These are phyloP conservation scores for Phytophthora ohioensis DNA, from an alignment of 352 stramenopile species.

Conservation along the genomic window DNA sequence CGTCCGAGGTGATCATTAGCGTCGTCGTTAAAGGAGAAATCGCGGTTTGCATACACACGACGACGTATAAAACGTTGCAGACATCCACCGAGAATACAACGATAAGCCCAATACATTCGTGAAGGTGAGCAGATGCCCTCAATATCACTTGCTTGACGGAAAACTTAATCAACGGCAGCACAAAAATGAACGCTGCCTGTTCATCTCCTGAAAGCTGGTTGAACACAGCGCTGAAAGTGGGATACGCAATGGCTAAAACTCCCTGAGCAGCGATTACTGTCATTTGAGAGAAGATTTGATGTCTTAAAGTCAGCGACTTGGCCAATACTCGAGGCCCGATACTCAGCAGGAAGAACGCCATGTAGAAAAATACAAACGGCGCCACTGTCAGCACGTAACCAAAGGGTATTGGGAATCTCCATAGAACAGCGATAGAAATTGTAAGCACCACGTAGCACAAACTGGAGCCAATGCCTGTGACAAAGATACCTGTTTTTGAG, in stretches of 20 bases:
- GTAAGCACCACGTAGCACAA: constrained; percentile 21
- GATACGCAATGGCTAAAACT: constrained; percentile 26
- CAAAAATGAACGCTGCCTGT: constrained; percentile 27
- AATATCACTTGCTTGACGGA: constrained; percentile 34
- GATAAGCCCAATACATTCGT: constrained; percentile 33
- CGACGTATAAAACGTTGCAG: constrained; percentile 44
- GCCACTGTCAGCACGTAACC: constrained; percentile 27
- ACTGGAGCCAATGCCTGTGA: constrained; percentile 16
- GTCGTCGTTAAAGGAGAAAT: constrained; percentile 24
- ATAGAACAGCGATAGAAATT: constrained; percentile 18
- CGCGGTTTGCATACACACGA: constrained; percentile 40
- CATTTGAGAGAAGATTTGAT: constrained; percentile 13
- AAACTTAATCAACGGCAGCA: constrained; percentile 30
- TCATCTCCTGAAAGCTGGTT: constrained; percentile 20
- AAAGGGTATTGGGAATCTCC: constrained; percentile 34
- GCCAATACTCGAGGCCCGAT: constrained; percentile 11
- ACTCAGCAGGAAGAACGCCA: constrained; percentile 22
- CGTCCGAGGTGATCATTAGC: constrained; percentile 29
- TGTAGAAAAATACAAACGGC: constrained; percentile 26
- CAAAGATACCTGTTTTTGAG: constrained; percentile 3
- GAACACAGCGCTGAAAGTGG: constrained; percentile 31
- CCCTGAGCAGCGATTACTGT: constrained; percentile 17
- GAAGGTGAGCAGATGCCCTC: constrained; percentile 14
- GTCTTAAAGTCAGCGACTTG: constrained; percentile 1
- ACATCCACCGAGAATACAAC: constrained; percentile 45